A percentile compares a stretch with the other conserved stretches of the same genome.
phyloP scores from a whole-genome alignment of 257 asterid genomes.

The Ajuga chamaepitys region DNA sequence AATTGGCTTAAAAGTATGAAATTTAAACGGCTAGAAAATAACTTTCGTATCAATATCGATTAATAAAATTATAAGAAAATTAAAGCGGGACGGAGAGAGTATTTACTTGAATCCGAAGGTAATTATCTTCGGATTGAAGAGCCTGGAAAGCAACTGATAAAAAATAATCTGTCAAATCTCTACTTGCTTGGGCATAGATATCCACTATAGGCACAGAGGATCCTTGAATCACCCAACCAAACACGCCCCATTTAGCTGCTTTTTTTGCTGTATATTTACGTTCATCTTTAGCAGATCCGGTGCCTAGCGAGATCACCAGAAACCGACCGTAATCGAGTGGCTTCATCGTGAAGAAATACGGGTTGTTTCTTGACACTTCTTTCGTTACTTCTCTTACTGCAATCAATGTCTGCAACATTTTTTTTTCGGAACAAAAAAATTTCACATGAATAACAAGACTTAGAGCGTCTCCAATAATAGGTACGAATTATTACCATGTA shows the following conservation, averaged over 20 bases:
- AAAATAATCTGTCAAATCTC: constrained; percentile 41
- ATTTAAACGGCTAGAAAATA: too few relatives aligned
- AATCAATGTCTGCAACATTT: constrained; percentile 40
- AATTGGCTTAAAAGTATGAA: too few relatives aligned
- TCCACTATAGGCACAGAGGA: constrained; percentile 36
- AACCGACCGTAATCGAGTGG: constrained; percentile 32
- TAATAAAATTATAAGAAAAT: too few relatives aligned
- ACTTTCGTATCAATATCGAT: too few relatives aligned
- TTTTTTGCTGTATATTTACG: constrained; percentile 31
- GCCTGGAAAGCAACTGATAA: constrained; percentile 32
- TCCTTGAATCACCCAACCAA: constrained; percentile 46
- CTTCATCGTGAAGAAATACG: constrained; percentile 26
- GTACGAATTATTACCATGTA: too few relatives aligned
- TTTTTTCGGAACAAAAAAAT: too few relatives aligned
- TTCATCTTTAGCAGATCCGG: constrained; percentile 40
- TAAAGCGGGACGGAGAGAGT: too few relatives aligned
- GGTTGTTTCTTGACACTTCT: constrained; percentile 15
- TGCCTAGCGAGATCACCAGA: constrained; percentile 50
- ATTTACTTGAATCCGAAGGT: constrained; percentile 59
- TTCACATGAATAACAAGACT: too few relatives aligned
- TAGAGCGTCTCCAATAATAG: too few relatives aligned
- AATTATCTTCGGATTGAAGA: constrained; percentile 26
- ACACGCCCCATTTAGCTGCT: constrained; percentile 42
- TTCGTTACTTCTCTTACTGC: constrained; percentile 44
- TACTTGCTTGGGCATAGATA: constrained; percentile 30